Evolutionary conservation across 2,329 filamentous ascomycete species (phyloP).

Genomic region (Neopestalotiopsis rosae): DNA sequence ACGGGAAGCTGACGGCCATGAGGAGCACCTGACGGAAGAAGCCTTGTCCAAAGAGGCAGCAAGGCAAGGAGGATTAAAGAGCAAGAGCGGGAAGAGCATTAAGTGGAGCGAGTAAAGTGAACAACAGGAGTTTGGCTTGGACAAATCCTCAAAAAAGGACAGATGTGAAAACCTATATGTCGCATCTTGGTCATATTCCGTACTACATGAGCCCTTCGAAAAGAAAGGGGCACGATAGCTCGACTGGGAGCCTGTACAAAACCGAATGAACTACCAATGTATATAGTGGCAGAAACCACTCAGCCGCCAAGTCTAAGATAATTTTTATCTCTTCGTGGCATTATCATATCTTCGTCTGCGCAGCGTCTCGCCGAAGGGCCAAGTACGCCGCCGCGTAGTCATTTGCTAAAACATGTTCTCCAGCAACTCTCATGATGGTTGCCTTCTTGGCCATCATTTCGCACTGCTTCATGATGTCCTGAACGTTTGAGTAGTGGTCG

Average conservation of each 20-base stretch:
- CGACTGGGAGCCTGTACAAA: constrained; percentile 15
- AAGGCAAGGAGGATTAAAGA: constrained; percentile 44
- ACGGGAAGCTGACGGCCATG: constrained; percentile 39
- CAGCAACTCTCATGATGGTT: constrained; percentile 73
- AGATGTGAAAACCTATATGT: neutral
- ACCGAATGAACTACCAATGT: constrained; percentile 1
- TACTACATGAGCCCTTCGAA: neutral
- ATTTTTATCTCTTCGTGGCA: neutral
- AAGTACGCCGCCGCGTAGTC: constrained; percentile 71
- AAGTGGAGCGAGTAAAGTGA: constrained; percentile 40
- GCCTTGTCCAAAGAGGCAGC: constrained; percentile 4
- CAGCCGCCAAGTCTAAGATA: neutral
- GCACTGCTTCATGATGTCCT: constrained; percentile 73
- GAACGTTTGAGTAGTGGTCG: constrained; percentile 67
- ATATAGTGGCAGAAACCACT: constrained; percentile 9
- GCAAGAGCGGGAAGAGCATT: constrained; percentile 48
- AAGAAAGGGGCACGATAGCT: neutral
- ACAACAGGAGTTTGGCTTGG: neutral
- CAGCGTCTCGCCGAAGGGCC: constrained; percentile 54
- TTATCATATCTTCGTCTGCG: constrained; percentile 28
- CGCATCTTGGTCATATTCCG: neutral
- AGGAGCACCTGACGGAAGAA: constrained; percentile 13
- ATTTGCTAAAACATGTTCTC: constrained; percentile 67
- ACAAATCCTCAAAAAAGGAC: neutral
- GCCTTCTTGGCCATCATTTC: constrained; percentile 85